Conservation (phyloP, 768 basidiomycete species). For the Gelatoporia subvermispora region DNA sequence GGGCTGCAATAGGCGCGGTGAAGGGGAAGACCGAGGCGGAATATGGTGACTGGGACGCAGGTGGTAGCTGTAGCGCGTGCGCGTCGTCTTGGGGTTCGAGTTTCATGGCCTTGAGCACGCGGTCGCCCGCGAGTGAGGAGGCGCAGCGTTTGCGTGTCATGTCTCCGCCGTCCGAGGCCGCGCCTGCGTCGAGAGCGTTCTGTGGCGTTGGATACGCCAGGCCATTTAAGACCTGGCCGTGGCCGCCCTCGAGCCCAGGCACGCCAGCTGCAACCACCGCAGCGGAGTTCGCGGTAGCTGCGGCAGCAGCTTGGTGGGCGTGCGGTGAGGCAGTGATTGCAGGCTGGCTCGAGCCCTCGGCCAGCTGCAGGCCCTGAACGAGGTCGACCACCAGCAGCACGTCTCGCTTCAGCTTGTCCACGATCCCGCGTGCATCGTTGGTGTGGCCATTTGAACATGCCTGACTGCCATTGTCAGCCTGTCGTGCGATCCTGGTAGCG, state of each 20-base stretch:
- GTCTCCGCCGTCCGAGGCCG: constrained; percentile 31
- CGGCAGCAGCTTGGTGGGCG: constrained; percentile 7
- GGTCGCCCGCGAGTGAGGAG: constrained; percentile 41
- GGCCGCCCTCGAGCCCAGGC: constrained; percentile 9
- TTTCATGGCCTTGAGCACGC: constrained; percentile 43
- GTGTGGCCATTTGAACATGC: constrained; percentile 24
- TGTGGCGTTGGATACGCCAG: constrained; percentile 14
- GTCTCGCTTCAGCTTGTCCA: constrained; percentile 22
- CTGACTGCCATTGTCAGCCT: constrained; percentile 23
- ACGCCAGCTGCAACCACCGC: neutral
- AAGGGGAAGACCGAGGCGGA: constrained; percentile 23
- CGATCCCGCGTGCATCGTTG: constrained; percentile 20
- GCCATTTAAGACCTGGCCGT: constrained; percentile 22
- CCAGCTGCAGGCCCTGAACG: constrained; percentile 20
- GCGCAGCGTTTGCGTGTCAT: constrained; percentile 48
- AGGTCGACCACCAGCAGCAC: constrained; percentile 24
- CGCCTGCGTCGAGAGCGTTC: constrained; percentile 21
- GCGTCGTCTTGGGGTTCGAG: constrained; percentile 44
- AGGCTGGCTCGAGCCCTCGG: constrained; percentile 10
- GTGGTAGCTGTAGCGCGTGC: constrained; percentile 21
- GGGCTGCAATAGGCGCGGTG: constrained; percentile 24
- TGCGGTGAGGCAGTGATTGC: constrained; percentile 10
- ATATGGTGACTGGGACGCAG: constrained; percentile 12
- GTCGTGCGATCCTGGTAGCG: constrained; percentile 20
- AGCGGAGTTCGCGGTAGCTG: constrained; percentile 4